Percentiles rank a stretch among this genome's conserved stretches.
Conservation (phyloP, 1,139 yeast genomes). For the Hyphopichia wangnamkhiaoensis region DNA sequence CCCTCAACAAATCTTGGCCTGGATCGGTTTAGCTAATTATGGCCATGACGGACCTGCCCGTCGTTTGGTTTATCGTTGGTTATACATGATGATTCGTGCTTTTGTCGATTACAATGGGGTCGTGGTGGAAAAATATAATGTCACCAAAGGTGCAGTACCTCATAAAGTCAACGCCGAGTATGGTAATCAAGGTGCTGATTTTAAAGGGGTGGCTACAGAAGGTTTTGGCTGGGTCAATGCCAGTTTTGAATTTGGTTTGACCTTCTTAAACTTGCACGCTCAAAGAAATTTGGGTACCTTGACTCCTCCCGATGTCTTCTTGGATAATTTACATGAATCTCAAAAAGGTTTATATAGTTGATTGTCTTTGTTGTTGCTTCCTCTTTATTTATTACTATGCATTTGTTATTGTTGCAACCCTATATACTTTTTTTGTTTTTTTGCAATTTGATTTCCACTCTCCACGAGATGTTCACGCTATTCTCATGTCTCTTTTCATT, state of each 20-base stretch:
- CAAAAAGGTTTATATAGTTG: conserved; percentile 39
- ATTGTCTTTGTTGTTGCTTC: not conserved
- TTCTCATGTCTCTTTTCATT: no score
- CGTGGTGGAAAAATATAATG: conserved; percentile 94
- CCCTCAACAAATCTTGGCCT: conserved; percentile 93
- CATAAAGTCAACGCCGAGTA: conserved; percentile 95
- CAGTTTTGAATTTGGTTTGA: conserved; percentile 73
- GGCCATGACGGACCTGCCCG: conserved; percentile 68
- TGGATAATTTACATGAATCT: conserved; percentile 46
- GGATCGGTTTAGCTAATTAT: conserved; percentile 82
- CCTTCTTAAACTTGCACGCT: conserved; percentile 68
- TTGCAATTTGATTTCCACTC: no score
- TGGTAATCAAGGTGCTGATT: conserved; percentile 93
- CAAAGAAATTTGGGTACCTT: conserved; percentile 79
- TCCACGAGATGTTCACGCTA: no score
- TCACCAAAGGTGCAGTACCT: conserved; percentile 78
- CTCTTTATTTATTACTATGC: not conserved
- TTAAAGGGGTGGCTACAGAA: conserved; percentile 92
- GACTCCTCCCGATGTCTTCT: conserved; percentile 76
- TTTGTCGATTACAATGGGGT: conserved; percentile 94
- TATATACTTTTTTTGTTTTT: not conserved
- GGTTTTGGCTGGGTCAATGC: conserved; percentile 99
- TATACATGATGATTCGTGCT: conserved; percentile 84
- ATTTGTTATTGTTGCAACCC: not conserved
- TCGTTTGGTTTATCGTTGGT: conserved; percentile 84